Evolutionary conservation across 805 yeast species (phyloP), one percentile per base, ranked within the genome.

Genomic region (Wickerhamomyces mucosus): DNA sequence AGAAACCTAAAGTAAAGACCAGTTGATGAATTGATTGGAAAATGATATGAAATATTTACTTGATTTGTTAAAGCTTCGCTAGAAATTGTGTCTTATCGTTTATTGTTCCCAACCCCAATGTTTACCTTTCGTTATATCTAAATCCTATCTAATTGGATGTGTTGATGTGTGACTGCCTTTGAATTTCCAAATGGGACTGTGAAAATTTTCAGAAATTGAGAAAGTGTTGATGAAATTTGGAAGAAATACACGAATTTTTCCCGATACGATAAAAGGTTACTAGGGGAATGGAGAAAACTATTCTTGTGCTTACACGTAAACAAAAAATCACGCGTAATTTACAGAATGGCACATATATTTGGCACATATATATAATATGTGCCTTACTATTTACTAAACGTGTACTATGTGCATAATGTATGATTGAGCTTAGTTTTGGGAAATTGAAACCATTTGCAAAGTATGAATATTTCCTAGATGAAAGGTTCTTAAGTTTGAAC

Each of bases 91-190:
- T 23, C 26, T 23, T n/a, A 14, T 13, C 4, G 15, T 8, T 15
- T 10, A 16, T 15, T 8, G 26, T 23, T 23, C n/a, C n/a, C n/a
- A n/a, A n/a, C n/a, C n/a, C n/a, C n/a, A n/a, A n/a, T 13, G 6
- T 23, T 8, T 23, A 7, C 24, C 13, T 5, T 23, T 14, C 15
- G 26, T 13, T 16, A 6, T 23, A 13, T 23, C n/a, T 6, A 13
- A 23, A 23, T 8, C 16, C 16, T 23, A 16, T 23, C 26, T 14
- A 23, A 23, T 4, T 10, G 16, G 26, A 23, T 23, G 26, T 23
- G 15, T 4, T 23, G 26, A 23, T 23, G 26, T 23, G 26, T 23
- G 26, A 23, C 26, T 23, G 26, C 26, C 26, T 16, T 23, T 23
- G 13, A 11, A 8, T 23, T 23, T 16, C 12, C 15, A 19, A 19